Percentiles rank a stretch among this genome's conserved stretches.
Evolutionary conservation across 2,329 filamentous ascomycete species (phyloP).

Genomic region (Apiospora phragmitis): DNA sequence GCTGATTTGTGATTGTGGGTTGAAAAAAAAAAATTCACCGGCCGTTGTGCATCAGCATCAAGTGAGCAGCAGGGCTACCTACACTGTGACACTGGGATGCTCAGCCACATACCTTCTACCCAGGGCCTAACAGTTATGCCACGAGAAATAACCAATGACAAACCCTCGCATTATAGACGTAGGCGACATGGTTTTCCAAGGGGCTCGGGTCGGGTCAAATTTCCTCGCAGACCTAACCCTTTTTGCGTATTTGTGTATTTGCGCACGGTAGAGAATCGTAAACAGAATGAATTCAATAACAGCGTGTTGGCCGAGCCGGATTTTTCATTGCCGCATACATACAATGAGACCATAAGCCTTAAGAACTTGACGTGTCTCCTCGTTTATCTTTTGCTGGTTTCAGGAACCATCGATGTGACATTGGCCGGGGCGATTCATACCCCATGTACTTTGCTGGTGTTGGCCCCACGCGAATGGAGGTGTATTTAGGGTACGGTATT

Average conservation of each 20-base stretch:
- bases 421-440: neutral
- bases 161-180: neutral
- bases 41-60: neutral
- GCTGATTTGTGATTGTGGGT: neutral
- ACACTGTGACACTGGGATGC: neutral
- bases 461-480: neutral
- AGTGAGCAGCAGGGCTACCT: neutral
- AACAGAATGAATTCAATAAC: neutral
- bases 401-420: conserved; percentile 8
- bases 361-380: neutral
- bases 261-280: neutral
- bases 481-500: neutral
- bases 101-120: neutral
- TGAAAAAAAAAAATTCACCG: neutral
- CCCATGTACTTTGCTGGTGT: neutral
- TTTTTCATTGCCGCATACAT: neutral
- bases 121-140: neutral
- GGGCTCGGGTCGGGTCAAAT: neutral
- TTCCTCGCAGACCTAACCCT: neutral
- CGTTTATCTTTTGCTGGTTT: conserved; percentile 8
- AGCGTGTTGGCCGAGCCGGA: neutral
- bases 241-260: neutral
- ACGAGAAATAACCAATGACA: neutral
- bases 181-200: neutral
- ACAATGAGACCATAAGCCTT: neutral